Percentiles rank a stretch among this genome's conserved stretches.
Conservation (phyloP, 2,329 filamentous ascomycete species). For the Botrytis porri region DNA sequence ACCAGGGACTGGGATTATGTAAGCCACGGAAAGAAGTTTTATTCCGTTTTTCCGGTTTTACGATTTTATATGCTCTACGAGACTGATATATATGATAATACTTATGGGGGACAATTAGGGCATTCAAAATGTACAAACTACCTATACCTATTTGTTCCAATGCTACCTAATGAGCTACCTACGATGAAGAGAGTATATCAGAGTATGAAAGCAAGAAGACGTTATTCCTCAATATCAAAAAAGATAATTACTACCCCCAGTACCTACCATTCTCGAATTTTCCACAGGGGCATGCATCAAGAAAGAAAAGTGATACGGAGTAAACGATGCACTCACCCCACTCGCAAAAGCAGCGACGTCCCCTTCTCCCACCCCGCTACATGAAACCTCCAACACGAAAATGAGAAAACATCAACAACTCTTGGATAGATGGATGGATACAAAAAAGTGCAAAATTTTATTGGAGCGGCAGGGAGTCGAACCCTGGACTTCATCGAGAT, state of each 20-base stretch:
- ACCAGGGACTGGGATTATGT: neutral
- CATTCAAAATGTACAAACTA: no score
- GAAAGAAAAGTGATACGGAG: neutral
- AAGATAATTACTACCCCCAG: no score
- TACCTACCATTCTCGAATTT: no score
- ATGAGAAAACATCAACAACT: neutral
- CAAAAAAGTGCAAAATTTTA: neutral
- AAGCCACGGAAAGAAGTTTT: neutral
- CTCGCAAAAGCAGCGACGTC: neutral
- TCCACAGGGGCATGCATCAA: no score
- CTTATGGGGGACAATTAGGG: no score
- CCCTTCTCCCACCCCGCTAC: neutral
- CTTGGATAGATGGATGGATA: neutral
- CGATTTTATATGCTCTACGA: no score
- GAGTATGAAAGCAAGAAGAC: no score
- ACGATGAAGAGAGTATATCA: no score
- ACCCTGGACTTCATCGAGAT: slow-evolving; percentile 11
- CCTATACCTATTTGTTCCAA: no score
- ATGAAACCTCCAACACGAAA: neutral
- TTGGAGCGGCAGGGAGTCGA: slow-evolving; percentile 12
- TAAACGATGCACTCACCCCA: neutral
- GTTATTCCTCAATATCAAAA: neutral
- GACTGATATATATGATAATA: no score
- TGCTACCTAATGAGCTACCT: no score
- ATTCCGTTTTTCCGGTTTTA: no score